A percentile compares a stretch with the other conserved stretches of the same genome.
Evolutionary conservation across 2,329 filamentous ascomycete genomes (phyloP).

Genomic region (Albifimbria verrucaria): DNA sequence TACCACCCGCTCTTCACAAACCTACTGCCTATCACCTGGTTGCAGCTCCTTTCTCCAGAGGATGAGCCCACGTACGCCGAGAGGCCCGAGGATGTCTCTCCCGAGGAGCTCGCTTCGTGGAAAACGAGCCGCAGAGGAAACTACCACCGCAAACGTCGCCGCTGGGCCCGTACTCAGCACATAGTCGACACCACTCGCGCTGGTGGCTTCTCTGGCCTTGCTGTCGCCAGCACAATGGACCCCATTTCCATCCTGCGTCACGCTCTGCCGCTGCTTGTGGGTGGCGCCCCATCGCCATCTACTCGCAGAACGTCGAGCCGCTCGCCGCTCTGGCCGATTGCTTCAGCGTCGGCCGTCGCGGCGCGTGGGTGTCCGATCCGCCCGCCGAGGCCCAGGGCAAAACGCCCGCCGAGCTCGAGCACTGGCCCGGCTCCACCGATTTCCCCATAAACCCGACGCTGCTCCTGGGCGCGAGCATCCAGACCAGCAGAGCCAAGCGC

Average conservation of each 20-base stretch:
- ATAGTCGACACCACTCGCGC: constrained; percentile 72
- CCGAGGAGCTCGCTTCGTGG: constrained; percentile 62
- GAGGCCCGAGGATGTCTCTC: constrained; percentile 56
- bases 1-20: constrained; percentile 79
- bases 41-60: constrained; percentile 78
- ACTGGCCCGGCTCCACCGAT: constrained; percentile 62
- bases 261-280: constrained; percentile 74
- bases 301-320: constrained; percentile 77
- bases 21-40: constrained; percentile 83
- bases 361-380: constrained; percentile 64
- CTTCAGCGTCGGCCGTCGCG: constrained; percentile 76
- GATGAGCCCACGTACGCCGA: constrained; percentile 70
- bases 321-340: constrained; percentile 75
- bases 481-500: constrained; percentile 72
- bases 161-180: constrained; percentile 70
- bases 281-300: constrained; percentile 83
- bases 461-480: constrained; percentile 73
- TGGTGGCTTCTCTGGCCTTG: constrained; percentile 78
- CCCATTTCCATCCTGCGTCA: constrained; percentile 71
- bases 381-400: constrained; percentile 43
- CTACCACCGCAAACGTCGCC: constrained; percentile 83
- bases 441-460: constrained; percentile 87
- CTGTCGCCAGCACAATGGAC: constrained; percentile 81
- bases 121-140: constrained; percentile 80
- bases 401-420: constrained; percentile 47